Conservation (phyloP, 2,329 filamentous ascomycete species). For the Trichoderma endophyticum region DNA sequence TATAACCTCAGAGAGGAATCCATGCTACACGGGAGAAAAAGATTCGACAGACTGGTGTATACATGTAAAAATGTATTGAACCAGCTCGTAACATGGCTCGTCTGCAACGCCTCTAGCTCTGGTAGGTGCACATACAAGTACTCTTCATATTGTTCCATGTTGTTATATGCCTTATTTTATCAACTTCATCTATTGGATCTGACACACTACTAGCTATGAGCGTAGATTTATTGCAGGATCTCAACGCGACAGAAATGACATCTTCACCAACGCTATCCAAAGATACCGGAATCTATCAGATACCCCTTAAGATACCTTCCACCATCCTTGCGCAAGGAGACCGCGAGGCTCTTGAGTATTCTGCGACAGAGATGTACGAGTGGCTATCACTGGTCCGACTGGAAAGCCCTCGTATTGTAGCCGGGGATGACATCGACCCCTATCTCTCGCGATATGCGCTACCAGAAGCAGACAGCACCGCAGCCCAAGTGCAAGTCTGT, state of each 20-base stretch:
- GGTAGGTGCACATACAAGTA: slow-evolving; percentile 24
- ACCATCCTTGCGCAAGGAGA: slow-evolving; percentile 35
- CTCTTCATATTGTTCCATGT: background rate
- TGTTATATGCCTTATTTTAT: background rate
- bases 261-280: slow-evolving; percentile 26
- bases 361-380: slow-evolving; percentile 64
- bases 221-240: slow-evolving; percentile 48
- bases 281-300: slow-evolving; percentile 23
- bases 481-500: slow-evolving; percentile 37
- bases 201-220: slow-evolving; percentile 36
- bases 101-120: slow-evolving; percentile 56
- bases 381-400: slow-evolving; percentile 70
- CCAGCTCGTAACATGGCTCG: slow-evolving; percentile 70
- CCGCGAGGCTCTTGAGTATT: slow-evolving; percentile 57
- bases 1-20: slow-evolving; percentile 68
- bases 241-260: slow-evolving; percentile 44
- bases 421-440: slow-evolving; percentile 59
- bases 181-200: background rate
- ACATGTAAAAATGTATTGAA: slow-evolving; percentile 76
- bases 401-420: slow-evolving; percentile 59
- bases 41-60: slow-evolving; percentile 73
- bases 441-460: slow-evolving; percentile 67
- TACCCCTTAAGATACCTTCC: slow-evolving; percentile 27
- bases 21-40: slow-evolving; percentile 81
- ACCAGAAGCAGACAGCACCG: slow-evolving; percentile 39